Conservation (phyloP, 129 eudicot genomes). For the Chrysanthemum lavandulifolium region DNA sequence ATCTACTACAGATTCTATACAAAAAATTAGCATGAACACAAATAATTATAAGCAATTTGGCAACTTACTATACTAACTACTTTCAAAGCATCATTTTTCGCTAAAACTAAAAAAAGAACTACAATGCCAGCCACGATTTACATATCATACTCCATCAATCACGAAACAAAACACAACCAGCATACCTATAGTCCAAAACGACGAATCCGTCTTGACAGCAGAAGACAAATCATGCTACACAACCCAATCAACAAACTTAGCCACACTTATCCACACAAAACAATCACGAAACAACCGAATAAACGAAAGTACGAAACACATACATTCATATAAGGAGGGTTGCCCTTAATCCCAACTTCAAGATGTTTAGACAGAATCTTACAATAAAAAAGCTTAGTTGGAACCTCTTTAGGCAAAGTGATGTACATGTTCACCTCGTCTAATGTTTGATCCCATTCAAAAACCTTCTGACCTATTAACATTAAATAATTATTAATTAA, state of each 20-base stretch:
- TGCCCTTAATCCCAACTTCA: slow-evolving; percentile 95
- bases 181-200: slow-evolving; percentile 92
- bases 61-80: too few relatives aligned
- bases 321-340: slow-evolving; percentile 85
- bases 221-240: slow-evolving; percentile 77
- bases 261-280: background rate
- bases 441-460: slow-evolving; percentile 96
- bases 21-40: too few relatives aligned
- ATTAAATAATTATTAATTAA: background rate
- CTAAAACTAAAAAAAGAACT: background rate
- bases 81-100: too few relatives aligned
- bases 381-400: slow-evolving; percentile 66
- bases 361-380: slow-evolving; percentile 75
- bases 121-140: background rate
- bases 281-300: background rate
- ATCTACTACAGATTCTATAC: too few relatives aligned
- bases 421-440: slow-evolving; percentile 95
- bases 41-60: too few relatives aligned
- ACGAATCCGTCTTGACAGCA: slow-evolving; percentile 83
- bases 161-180: background rate
- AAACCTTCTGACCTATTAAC: slow-evolving; percentile 73
- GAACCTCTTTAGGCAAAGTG: slow-evolving; percentile 69
- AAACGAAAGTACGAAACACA: slow-evolving; percentile 4
- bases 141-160: background rate
- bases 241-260: background rate